Evolutionary conservation across 352 stramenopile species (phyloP), one percentile per base, ranked within the genome.

Genomic region (Phytophthora foliorum): DNA sequence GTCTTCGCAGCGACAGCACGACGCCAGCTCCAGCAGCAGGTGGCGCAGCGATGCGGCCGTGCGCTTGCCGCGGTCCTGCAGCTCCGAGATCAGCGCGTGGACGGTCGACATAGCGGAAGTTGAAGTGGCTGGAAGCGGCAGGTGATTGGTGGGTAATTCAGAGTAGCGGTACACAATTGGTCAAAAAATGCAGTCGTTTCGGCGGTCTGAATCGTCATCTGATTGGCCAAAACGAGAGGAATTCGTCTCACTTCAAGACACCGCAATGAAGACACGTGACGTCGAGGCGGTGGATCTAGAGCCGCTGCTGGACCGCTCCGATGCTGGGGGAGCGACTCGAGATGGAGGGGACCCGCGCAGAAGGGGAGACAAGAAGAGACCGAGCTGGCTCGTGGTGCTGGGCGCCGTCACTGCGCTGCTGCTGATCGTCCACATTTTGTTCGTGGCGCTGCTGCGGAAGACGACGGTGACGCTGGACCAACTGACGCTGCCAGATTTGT

Each of bases 401-500:
- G 68, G 59, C n/a, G 61, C 64, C 4, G 50, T 53, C 2, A 44
- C 48, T 10, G 61, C 86, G 22, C 38, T 84, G 57, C 36, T 90
- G 13, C 56, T 92, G 41, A 58, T 81, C 6, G 64, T 90, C 16
- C 84, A 94, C 59, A 49, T 93, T 3, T 45, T 86, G 57, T 94
- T 92, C 39, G 82, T 93, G 42, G 65, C 77, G 34, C 65, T 88
- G 52, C 63, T 95, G 51, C 72, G 79, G 29, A 89, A 91, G 61
- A 90, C 86, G 24, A 84, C 74, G 19, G 75, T 86, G 48, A 64
- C 73, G 27, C 55, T 95, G 22, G 66, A 83, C 22, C 75, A 82
- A 44, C 67, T 94, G 21, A 92, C 78, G 25, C 50, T 95, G 10
- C 84, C 88, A 2, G 88, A 95, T 22, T 53, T 95, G 48, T 95